These are phyloP conservation scores for Ophiostoma triangulosporum DNA, from an alignment of 2,329 filamentous ascomycete genomes.

Conservation along the genomic window DNA sequence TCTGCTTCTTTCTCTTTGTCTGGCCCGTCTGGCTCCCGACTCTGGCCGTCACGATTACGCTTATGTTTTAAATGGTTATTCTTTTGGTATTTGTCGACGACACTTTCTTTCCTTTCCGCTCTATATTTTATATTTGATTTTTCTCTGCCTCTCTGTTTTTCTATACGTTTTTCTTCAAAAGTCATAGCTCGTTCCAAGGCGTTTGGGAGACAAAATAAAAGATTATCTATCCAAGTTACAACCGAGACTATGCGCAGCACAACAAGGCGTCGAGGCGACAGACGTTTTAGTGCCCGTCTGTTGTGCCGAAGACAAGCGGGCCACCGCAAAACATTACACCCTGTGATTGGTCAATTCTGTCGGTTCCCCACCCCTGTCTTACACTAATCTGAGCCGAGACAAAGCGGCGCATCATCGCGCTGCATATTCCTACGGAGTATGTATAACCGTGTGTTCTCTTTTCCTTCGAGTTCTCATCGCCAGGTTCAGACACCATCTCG, in stretches of 20 bases:
- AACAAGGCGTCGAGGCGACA: too few species aligned
- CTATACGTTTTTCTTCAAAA: slow-evolving; percentile 1
- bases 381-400: slow-evolving; percentile 16
- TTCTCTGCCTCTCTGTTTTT: not conserved
- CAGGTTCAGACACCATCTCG: not conserved
- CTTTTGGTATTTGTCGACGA: slow-evolving; percentile 3
- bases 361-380: not conserved
- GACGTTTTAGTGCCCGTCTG: not conserved
- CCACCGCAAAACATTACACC: not conserved
- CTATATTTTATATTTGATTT: not conserved
- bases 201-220: slow-evolving; percentile 8
- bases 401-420: slow-evolving; percentile 16
- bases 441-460: not conserved
- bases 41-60: not conserved
- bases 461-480: not conserved
- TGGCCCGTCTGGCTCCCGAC: not conserved
- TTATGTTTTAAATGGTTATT: slow-evolving; percentile 1
- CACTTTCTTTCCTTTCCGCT: not conserved
- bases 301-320: slow-evolving; percentile 2
- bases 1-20: not conserved
- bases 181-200: slow-evolving; percentile 2
- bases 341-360: slow-evolving; percentile 1
- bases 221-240: too few species aligned
- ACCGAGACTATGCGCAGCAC: too few species aligned
- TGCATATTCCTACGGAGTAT: too few species aligned